phyloP scores from a whole-genome alignment of 208 protist genomes.

The Novymonas esmeraldas region DNA sequence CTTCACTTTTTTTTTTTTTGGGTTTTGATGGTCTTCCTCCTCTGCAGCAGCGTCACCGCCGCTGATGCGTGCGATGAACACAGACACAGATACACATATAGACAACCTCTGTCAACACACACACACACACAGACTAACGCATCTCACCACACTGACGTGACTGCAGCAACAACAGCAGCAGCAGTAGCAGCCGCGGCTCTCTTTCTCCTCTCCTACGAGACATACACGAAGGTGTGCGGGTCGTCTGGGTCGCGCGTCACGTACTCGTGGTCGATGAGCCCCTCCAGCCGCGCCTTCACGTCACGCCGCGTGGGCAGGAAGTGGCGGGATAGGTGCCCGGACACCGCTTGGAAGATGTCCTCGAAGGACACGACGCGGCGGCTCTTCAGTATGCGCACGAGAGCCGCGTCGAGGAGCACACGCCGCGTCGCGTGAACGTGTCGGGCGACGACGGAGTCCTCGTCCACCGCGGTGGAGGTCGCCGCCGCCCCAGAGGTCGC shows the following conservation, averaged over 20 bases:
- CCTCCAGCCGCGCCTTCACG: slow-evolving; percentile 69
- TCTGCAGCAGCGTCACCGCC: too few relatives aligned
- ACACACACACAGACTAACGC: not conserved
- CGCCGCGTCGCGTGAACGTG: slow-evolving; percentile 41
- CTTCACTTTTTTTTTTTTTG: too few relatives aligned
- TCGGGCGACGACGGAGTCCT: slow-evolving; percentile 20
- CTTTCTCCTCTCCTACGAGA: slow-evolving; percentile 39
- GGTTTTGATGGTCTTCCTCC: too few relatives aligned
- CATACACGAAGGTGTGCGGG: slow-evolving; percentile 53
- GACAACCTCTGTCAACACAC: not conserved
- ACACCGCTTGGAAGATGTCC: slow-evolving; percentile 54
- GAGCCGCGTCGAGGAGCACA: slow-evolving; percentile 57
- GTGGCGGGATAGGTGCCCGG: slow-evolving; percentile 52
- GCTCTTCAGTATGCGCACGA: slow-evolving; percentile 78
- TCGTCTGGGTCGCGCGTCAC: slow-evolving; percentile 47
- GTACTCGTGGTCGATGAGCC: slow-evolving; percentile 70
- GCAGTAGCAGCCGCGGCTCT: too few relatives aligned
- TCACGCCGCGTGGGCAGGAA: slow-evolving; percentile 53
- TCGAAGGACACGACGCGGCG: slow-evolving; percentile 46
- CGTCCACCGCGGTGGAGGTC: not conserved
- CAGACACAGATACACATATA: slow-evolving; percentile 6
- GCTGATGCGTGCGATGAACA: too few relatives aligned
- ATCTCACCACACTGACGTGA: too few relatives aligned
- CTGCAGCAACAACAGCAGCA: too few relatives aligned
- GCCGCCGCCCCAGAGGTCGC: not conserved